phyloP scores from a whole-genome alignment of 1,284 basidiomycete genomes.

The Sphagnurus paluster region DNA sequence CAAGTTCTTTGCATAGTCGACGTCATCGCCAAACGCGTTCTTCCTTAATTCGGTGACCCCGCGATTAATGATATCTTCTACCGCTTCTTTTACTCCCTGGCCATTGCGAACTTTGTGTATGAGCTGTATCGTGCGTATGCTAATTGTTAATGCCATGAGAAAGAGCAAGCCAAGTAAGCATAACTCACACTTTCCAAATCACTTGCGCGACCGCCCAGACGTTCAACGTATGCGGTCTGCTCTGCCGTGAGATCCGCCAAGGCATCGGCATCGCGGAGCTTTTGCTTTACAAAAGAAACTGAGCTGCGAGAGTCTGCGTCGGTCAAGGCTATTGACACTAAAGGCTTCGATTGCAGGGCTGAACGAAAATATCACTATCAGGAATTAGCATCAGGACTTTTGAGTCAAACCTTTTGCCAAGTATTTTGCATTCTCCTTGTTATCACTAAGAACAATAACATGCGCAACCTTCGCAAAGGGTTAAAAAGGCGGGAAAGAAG shows the following conservation, averaged over 20 bases:
- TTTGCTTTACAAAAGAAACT: slow-evolving; percentile 79
- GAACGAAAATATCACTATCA: background rate
- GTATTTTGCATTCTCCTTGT: slow-evolving; percentile 83
- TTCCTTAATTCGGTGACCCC: slow-evolving; percentile 86
- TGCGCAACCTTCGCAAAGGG: slow-evolving; percentile 67
- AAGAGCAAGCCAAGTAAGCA: background rate
- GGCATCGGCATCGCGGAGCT: slow-evolving; percentile 64
- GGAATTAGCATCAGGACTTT: background rate
- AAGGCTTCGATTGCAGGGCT: slow-evolving; percentile 87
- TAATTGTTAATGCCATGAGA: background rate
- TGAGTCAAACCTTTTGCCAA: slow-evolving; percentile 67
- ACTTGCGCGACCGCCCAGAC: slow-evolving; percentile 85
- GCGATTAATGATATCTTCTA: slow-evolving; percentile 84
- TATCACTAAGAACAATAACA: slow-evolving; percentile 90
- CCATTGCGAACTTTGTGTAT: slow-evolving; percentile 86
- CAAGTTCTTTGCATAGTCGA: slow-evolving; percentile 80
- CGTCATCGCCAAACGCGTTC: slow-evolving; percentile 91
- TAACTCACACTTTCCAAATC: slow-evolving; percentile 77
- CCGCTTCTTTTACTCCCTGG: slow-evolving; percentile 73
- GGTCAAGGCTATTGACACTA: slow-evolving; percentile 74
- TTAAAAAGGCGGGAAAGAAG: background rate
- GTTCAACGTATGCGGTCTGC: slow-evolving; percentile 61
- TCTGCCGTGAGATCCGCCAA: slow-evolving; percentile 50
- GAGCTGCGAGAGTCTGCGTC: slow-evolving; percentile 87
- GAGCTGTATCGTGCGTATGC: slow-evolving; percentile 43